phyloP scores from a whole-genome alignment of 2,329 filamentous ascomycete genomes.

The Fusarium sp. region DNA sequence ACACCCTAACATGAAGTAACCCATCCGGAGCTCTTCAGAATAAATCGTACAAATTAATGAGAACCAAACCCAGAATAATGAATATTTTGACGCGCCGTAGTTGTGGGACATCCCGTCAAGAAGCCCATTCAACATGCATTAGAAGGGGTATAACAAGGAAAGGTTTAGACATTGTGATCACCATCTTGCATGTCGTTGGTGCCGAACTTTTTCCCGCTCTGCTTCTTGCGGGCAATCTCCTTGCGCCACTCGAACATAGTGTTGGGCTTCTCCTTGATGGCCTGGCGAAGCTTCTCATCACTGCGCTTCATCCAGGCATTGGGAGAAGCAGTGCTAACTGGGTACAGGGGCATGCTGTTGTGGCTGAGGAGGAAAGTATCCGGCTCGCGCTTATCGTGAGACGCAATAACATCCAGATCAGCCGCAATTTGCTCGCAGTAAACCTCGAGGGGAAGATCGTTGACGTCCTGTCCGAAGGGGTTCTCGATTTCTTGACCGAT shows the following conservation, averaged over 20 bases:
- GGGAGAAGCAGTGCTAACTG: slow-evolving; percentile 57
- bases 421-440: slow-evolving; percentile 80
- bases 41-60: slow-evolving; percentile 35
- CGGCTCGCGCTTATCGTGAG: slow-evolving; percentile 53
- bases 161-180: slow-evolving; percentile 42
- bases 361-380: slow-evolving; percentile 49
- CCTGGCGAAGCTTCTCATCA: slow-evolving; percentile 53
- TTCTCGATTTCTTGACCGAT: slow-evolving; percentile 89
- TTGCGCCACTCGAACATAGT: slow-evolving; percentile 51
- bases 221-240: slow-evolving; percentile 36
- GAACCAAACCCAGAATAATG: slow-evolving; percentile 21
- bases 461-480: slow-evolving; percentile 85
- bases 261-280: slow-evolving; percentile 55
- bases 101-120: slow-evolving; percentile 24
- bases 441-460: slow-evolving; percentile 79
- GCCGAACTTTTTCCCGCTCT: slow-evolving; percentile 10
- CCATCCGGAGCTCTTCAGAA: slow-evolving; percentile 1
- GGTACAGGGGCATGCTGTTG: slow-evolving; percentile 66
- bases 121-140: slow-evolving; percentile 38
- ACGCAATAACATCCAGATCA: slow-evolving; percentile 80
- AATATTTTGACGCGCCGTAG: slow-evolving; percentile 43
- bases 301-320: slow-evolving; percentile 55
- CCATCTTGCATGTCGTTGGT: slow-evolving; percentile 24
- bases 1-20: slow-evolving; percentile 7
- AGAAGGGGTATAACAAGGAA: slow-evolving; percentile 14